A percentile compares a stretch with the other conserved stretches of the same genome.
phyloP scores from a whole-genome alignment of 2,329 filamentous ascomycete species.

The Tolypocladium tundrense region DNA sequence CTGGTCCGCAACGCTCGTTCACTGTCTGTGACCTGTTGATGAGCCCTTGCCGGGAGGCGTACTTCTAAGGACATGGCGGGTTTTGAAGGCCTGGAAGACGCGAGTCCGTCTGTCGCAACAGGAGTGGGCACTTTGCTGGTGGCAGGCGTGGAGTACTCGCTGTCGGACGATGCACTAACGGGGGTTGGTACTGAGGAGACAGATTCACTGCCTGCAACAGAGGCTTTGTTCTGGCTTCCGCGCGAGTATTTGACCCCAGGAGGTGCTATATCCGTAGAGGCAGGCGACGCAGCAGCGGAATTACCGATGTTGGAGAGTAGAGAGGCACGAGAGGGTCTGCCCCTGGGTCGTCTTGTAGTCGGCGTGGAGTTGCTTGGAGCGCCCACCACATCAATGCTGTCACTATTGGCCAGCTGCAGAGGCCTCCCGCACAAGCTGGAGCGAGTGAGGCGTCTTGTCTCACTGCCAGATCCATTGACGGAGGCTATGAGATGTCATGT shows the following conservation, averaged over 20 bases:
- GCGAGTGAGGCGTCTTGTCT: slow-evolving; percentile 14
- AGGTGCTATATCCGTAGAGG: slow-evolving; percentile 1
- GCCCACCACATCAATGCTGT: background rate
- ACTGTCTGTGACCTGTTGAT: slow-evolving; percentile 8
- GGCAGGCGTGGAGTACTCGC: slow-evolving; percentile 23
- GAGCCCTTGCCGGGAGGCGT: slow-evolving; percentile 13
- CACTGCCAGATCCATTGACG: slow-evolving; percentile 6
- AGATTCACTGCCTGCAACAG: slow-evolving; percentile 14
- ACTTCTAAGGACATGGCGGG: slow-evolving; percentile 15
- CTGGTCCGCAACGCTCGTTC: slow-evolving; percentile 27
- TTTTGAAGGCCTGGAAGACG: slow-evolving; percentile 1
- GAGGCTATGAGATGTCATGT: slow-evolving; percentile 6
- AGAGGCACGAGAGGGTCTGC: slow-evolving; percentile 11
- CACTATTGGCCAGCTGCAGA: background rate
- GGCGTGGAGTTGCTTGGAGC: slow-evolving; percentile 1
- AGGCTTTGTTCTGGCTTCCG: slow-evolving; percentile 9
- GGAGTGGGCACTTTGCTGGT: slow-evolving; percentile 27
- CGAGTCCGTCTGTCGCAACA: slow-evolving; percentile 9
- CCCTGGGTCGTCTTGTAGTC: slow-evolving; percentile 10
- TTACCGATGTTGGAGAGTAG: slow-evolving; percentile 7
- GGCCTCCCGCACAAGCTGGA: slow-evolving; percentile 11
- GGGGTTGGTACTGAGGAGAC: slow-evolving; percentile 22
- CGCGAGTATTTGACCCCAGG: background rate
- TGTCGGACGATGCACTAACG: slow-evolving; percentile 17
- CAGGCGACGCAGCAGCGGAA: slow-evolving; percentile 2